Evolutionary conservation across 192 early-diverging fungal genomes (phyloP).

Genomic region (Entomortierella chlamydospora): DNA sequence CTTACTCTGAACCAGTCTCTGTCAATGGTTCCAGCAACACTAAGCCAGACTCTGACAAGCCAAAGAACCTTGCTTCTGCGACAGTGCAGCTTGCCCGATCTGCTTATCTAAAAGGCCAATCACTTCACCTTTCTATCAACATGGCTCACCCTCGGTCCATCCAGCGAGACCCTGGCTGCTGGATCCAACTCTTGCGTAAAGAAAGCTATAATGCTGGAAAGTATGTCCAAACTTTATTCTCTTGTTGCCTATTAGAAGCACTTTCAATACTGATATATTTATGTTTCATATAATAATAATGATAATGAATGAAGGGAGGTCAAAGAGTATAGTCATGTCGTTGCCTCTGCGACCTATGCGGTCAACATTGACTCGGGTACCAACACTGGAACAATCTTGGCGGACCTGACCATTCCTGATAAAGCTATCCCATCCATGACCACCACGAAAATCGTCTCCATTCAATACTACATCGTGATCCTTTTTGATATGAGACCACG

Average conservation of each 20-base stretch:
- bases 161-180: constrained; percentile 33
- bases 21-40: constrained; percentile 14
- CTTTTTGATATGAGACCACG: constrained; percentile 30
- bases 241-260: too few species aligned
- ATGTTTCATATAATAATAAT: too few species aligned
- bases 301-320: constrained; percentile 4
- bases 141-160: constrained; percentile 12
- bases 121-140: constrained; percentile 8
- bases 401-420: constrained; percentile 15
- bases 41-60: constrained; percentile 34
- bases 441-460: constrained; percentile 38
- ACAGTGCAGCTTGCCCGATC: constrained; percentile 19
- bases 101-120: constrained; percentile 17
- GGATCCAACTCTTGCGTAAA: constrained; percentile 43
- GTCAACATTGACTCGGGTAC: constrained; percentile 7
- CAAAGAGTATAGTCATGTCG: constrained; percentile 30
- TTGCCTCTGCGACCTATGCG: constrained; percentile 1
- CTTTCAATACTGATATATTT: too few species aligned
- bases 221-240: too few species aligned
- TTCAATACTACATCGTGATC: constrained; percentile 29
- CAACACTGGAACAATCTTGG: constrained; percentile 16
- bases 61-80: constrained; percentile 17
- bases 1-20: constrained; percentile 20
- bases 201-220: constrained; percentile 29
- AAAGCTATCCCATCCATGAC: constrained; percentile 29